Conservation (phyloP, 192 early-diverging fungal genomes). For the Dissophora ornata region DNA sequence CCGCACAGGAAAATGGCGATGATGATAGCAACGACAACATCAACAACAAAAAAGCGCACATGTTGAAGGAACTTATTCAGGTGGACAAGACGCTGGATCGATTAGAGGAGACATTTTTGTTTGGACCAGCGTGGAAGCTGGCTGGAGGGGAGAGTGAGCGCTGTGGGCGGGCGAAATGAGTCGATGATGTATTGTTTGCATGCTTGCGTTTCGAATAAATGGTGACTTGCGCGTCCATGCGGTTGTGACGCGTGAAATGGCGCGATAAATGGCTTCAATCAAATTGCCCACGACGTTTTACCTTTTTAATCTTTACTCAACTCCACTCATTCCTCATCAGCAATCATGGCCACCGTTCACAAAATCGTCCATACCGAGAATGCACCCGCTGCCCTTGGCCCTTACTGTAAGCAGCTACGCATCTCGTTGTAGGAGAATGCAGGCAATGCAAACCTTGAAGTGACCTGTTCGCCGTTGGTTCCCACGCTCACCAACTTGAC, state of each 20-base stretch:
- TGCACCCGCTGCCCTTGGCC: conserved; percentile 79
- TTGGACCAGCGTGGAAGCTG: conserved; percentile 73
- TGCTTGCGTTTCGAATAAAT: too few species aligned
- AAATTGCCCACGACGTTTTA: too few species aligned
- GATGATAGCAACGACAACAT: conserved; percentile 12
- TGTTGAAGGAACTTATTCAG: conserved; percentile 23
- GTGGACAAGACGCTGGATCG: conserved; percentile 59
- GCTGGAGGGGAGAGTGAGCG: conserved; percentile 71
- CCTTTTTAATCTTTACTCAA: neutral
- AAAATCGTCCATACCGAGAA: conserved; percentile 64
- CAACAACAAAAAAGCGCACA: conserved; percentile 27
- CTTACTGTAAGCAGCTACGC: conserved; percentile 68
- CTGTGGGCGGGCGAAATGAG: conserved; percentile 65
- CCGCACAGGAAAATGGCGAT: too few species aligned
- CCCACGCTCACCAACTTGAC: conserved; percentile 15
- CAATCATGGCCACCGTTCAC: conserved; percentile 25
- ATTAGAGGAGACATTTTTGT: conserved; percentile 54
- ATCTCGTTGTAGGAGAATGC: too few species aligned
- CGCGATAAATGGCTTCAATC: too few species aligned
- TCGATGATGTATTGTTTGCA: too few species aligned
- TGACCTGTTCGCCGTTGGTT: neutral
- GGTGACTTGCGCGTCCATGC: too few species aligned
- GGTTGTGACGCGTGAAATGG: too few species aligned
- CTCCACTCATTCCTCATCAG: conserved; percentile 7
- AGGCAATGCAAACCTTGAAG: too few species aligned